Percentiles rank a stretch among this genome's conserved stretches.
Evolutionary conservation across 495 filamentous ascomycete species (phyloP).

Genomic region (Penicillium bovifimosum): DNA sequence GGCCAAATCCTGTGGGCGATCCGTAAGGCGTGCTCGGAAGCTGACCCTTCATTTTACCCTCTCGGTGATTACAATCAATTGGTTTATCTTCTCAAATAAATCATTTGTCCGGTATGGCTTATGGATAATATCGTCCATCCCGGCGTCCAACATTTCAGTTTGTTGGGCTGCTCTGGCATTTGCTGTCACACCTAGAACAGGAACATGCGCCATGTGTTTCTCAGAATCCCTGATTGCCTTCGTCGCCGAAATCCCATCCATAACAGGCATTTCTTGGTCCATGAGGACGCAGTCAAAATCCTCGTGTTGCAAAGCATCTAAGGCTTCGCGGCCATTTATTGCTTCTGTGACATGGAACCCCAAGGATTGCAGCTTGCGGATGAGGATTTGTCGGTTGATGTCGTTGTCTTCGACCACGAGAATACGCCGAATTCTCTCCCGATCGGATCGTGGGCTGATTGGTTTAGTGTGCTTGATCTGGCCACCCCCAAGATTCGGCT

Average conservation of each 20-base stretch:
- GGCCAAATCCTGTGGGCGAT: no score
- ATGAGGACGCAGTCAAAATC: conserved; percentile 59
- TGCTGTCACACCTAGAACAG: conserved; percentile 73
- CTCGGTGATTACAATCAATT: no score
- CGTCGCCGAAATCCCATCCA: conserved; percentile 64
- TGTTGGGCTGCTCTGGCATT: conserved; percentile 69
- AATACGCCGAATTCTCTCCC: conserved; percentile 27
- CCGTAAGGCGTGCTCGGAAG: no score
- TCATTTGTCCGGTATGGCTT: conserved; percentile 75
- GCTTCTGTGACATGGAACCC: conserved; percentile 64
- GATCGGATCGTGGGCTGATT: background rate
- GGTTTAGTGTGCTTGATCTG: no score
- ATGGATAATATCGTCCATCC: conserved; percentile 76
- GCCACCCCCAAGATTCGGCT: no score
- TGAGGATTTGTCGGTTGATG: conserved; percentile 66
- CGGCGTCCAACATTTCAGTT: conserved; percentile 55
- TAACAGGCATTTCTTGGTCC: conserved; percentile 81
- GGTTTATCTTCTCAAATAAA: conserved; percentile 59
- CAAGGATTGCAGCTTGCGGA: conserved; percentile 55
- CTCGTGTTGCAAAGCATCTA: conserved; percentile 41
- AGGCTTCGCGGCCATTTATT: conserved; percentile 70
- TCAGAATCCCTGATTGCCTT: conserved; percentile 61
- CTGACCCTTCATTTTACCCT: no score
- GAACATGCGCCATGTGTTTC: conserved; percentile 49
- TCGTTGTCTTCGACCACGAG: conserved; percentile 82